Conservation (phyloP, 148 eudicot species). For the Pouteria glomerata region DNA sequence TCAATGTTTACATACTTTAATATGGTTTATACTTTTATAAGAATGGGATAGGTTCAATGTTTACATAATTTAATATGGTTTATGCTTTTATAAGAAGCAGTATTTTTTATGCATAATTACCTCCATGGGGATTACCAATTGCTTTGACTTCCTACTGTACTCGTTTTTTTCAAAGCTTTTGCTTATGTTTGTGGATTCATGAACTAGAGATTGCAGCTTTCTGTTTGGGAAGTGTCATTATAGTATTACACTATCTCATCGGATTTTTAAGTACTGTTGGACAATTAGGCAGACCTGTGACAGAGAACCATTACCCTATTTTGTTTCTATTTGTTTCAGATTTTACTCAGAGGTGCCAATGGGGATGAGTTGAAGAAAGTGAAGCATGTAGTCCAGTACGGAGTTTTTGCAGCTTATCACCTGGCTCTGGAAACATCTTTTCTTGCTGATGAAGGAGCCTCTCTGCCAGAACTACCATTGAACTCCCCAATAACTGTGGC, state of each 20-base stretch:
- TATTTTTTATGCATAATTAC: too few species aligned
- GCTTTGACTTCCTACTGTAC: background rate
- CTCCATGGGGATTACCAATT: background rate
- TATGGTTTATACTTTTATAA: background rate
- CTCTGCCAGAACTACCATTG: conserved; percentile 71
- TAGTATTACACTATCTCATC: background rate
- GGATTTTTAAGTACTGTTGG: background rate
- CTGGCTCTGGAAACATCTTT: conserved; percentile 95
- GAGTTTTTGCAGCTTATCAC: conserved; percentile 96
- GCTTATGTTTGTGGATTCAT: background rate
- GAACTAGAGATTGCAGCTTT: background rate
- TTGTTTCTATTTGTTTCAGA: conserved; percentile 41
- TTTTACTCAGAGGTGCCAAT: conserved; percentile 84
- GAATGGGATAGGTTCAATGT: background rate
- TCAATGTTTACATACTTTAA: background rate
- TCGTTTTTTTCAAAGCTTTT: background rate
- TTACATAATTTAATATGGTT: background rate
- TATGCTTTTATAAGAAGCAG: too few species aligned
- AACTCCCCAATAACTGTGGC: conserved; percentile 68
- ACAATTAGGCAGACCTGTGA: background rate
- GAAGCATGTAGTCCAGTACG: conserved; percentile 93
- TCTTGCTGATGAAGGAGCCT: conserved; percentile 98
- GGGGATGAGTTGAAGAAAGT: conserved; percentile 95
- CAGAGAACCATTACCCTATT: background rate
- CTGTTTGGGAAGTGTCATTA: conserved; percentile 2